Base-by-base conservation (phyloP, 768 basidiomycete genomes). In the Butyriboletus loyo region DNA sequence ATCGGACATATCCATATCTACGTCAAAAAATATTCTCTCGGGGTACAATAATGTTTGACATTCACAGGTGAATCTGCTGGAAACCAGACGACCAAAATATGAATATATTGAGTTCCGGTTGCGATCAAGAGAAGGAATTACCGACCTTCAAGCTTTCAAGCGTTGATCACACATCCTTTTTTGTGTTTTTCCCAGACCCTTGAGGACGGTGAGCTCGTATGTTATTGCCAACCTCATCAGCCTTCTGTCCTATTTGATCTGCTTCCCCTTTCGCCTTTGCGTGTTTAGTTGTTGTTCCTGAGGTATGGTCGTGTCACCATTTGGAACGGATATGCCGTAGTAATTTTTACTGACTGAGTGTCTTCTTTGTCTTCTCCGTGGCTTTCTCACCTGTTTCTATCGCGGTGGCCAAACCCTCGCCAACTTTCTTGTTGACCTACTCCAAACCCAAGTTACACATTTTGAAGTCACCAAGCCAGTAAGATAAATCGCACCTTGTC, bases 361-460 rank as follows among this genome's bases (percentile, higher is more conserved):
- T 66, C 52, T 71, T 58, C 61, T 76, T 76, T 25, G 71, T 71
- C 46, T 62, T 65, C 53, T 72, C 70, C 7, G 72, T 70, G 4
- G 64, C 75, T 52, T 68, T 58, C 58, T 78, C 73, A 15, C 72
- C 76, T 21, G 64, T 72, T 55, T 75, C 77, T 47, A 77, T 72
- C 6, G 69, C 74, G 2, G 66, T 65, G 5, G 75, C 76, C n/a
- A 77, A 59, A 17, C 69, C 67, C 44, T 65, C 30, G 4, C 75
- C 77, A 21, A 73, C 69, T 24, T 64, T 66, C 57, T 69, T 75
- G 66, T 75, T 78, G 17, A 76, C 68, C 73, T 76, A 50, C 30
- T 34, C 30, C 34, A 40, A 10, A 11, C 41, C 1, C 9, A n/a
- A 27, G 54, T 19, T 27, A 34, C 15, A 42, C 21, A 25, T 32